Evolutionary conservation across 2,329 filamentous ascomycete species (phyloP), one percentile per base, ranked within the genome.

Genomic region (Aspergillus sp.): DNA sequence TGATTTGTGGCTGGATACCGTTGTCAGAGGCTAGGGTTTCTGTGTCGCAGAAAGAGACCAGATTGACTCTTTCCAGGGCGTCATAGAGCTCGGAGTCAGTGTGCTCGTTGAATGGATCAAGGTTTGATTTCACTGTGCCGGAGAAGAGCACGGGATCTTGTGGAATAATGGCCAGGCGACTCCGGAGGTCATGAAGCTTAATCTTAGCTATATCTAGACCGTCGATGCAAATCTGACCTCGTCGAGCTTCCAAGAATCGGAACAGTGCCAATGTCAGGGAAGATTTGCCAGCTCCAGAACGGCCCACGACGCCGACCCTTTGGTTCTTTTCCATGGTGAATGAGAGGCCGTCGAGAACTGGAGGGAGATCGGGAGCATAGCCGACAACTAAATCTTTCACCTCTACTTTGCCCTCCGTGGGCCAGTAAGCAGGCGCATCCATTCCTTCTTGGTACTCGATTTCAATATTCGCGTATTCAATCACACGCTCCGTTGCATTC

Each of bases 91-190:
- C 82, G 1, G 71, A 72, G 54, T 91, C 86, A 1, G 73, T 77
- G 59, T 86, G 79, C 48, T 85, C 73, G 47, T 83, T 73, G 55
- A 89, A 89, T 0, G 86, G 83, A 59, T 91, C 87, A 4, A 91
- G 75, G 57, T 91, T 91, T 40, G 76, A 82, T 42, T 86, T 76
- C 27, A 93, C 72, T 0, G 86, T 89, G 29, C 87, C 87, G 1
- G 83, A 86, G 67, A 91, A 90, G 5, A 93, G 74, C 1, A 90
- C 85, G 0, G 87, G 86, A 53, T 93, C 86, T 67, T 89, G 84
- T 2, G 87, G 86, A 44, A 91, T 90, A 55, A 91, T 90, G 42
- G 85, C 83, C 1, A 91, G 68, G 0, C 85, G 75, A 9, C 80
- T 82, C 27, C 86, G 78, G 4, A 91, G 71, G 44, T 84, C 80